Percentiles rank a stretch among this genome's conserved stretches.
Evolutionary conservation across 169 alveolate species (phyloP).

Genomic region (Theileria annulata): DNA sequence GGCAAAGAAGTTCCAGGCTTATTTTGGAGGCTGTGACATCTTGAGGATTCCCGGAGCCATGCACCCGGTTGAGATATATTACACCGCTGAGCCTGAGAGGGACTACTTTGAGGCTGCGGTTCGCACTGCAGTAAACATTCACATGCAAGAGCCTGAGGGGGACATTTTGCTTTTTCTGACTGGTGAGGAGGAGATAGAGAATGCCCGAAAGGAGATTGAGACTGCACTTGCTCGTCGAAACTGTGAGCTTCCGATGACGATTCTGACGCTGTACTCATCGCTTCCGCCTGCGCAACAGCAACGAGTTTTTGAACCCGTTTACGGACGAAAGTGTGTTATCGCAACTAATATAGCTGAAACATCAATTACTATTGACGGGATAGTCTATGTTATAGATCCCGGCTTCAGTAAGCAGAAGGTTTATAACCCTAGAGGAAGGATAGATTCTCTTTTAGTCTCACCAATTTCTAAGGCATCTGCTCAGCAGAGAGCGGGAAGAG

Average conservation of each 20-base stretch:
- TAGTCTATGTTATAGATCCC: slow-evolving; percentile 99
- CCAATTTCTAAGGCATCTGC: slow-evolving; percentile 98
- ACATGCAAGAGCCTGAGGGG: slow-evolving; percentile 89
- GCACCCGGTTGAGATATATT: slow-evolving; percentile 95
- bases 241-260: slow-evolving; percentile 49
- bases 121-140: slow-evolving; percentile 89
- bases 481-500: slow-evolving; percentile 98
- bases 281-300: slow-evolving; percentile 95
- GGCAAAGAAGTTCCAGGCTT: slow-evolving; percentile 92
- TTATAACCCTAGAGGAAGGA: slow-evolving; percentile 97
- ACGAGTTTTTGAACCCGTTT: slow-evolving; percentile 96
- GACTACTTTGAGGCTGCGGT: slow-evolving; percentile 93
- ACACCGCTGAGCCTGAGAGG: slow-evolving; percentile 92
- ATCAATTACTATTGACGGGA: slow-evolving; percentile 98
- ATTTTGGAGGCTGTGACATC: slow-evolving; percentile 94
- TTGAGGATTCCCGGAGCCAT: slow-evolving; percentile 96
- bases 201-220: slow-evolving; percentile 70
- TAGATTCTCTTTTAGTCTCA: slow-evolving; percentile 94
- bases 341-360: slow-evolving; percentile 99
- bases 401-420: slow-evolving; percentile 99
- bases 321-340: slow-evolving; percentile 92
- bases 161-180: slow-evolving; percentile 93
- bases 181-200: slow-evolving; percentile 92
- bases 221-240: slow-evolving; percentile 25
- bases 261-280: slow-evolving; percentile 94